These are phyloP conservation scores for Verticillium longisporum DNA, from an alignment of 2,329 filamentous ascomycete genomes.

Conservation along the genomic window DNA sequence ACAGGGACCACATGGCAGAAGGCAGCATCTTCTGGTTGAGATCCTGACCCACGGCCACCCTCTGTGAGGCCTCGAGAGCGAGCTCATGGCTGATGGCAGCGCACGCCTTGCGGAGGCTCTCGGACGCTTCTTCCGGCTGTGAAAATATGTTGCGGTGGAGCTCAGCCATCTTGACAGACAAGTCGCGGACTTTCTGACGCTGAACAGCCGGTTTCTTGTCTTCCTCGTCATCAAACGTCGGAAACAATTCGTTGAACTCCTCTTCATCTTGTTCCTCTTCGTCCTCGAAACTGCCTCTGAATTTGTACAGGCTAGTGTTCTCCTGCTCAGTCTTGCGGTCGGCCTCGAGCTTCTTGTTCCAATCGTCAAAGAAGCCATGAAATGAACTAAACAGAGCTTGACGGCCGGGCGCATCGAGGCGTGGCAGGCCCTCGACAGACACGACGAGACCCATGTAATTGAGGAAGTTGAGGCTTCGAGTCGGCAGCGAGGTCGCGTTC, in stretches of 20 bases:
- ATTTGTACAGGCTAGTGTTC: constrained; percentile 74
- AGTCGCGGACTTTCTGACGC: constrained; percentile 38
- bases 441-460: constrained; percentile 36
- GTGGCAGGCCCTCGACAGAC: constrained; percentile 39
- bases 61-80: constrained; percentile 18
- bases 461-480: constrained; percentile 39
- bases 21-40: constrained; percentile 55
- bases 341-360: constrained; percentile 68
- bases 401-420: constrained; percentile 34
- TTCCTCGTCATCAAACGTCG: constrained; percentile 54
- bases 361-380: constrained; percentile 68
- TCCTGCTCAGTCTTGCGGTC: constrained; percentile 71
- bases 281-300: constrained; percentile 70
- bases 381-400: constrained; percentile 59
- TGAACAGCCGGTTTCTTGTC: constrained; percentile 18
- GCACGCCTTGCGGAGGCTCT: constrained; percentile 37
- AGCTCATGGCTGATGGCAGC: constrained; percentile 33
- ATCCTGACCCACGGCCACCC: constrained; percentile 19
- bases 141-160: constrained; percentile 52
- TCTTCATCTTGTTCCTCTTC: constrained; percentile 67
- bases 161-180: constrained; percentile 55
- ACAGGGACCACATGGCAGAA: constrained; percentile 57
- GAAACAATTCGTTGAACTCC: constrained; percentile 77
- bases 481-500: constrained; percentile 17
- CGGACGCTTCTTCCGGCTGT: constrained; percentile 27